Evolutionary conservation across 2,329 filamentous ascomycete species (phyloP).

Genomic region (Aspergillus fructus): DNA sequence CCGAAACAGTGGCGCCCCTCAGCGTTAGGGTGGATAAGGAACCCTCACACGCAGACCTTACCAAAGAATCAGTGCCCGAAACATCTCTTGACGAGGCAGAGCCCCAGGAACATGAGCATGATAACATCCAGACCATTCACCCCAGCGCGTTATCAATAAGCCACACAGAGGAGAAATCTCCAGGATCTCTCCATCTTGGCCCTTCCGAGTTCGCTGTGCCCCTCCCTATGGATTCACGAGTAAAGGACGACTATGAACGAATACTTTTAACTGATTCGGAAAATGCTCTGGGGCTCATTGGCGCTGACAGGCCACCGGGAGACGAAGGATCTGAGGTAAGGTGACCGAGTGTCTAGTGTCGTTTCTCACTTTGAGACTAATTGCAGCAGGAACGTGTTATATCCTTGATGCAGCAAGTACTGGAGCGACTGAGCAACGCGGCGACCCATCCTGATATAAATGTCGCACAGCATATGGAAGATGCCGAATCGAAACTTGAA

Average conservation of each 20-base stretch:
- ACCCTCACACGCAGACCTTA: slow-evolving; percentile 22
- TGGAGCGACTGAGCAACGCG: slow-evolving; percentile 42
- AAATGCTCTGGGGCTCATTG: slow-evolving; percentile 32
- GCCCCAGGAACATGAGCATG: slow-evolving; percentile 20
- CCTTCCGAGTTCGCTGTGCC: slow-evolving; percentile 42
- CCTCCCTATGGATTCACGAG: slow-evolving; percentile 44
- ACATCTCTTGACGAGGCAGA: slow-evolving; percentile 29
- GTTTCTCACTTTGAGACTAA: slow-evolving; percentile 15
- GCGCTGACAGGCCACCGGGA: slow-evolving; percentile 17
- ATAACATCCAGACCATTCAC: slow-evolving; percentile 40
- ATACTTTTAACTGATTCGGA: slow-evolving; percentile 30
- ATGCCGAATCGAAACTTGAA: slow-evolving; percentile 31
- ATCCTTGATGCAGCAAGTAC: slow-evolving; percentile 34
- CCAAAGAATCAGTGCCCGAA: slow-evolving; percentile 23
- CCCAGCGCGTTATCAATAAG: slow-evolving; percentile 36
- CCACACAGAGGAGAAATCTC: slow-evolving; percentile 24
- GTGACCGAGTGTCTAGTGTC: background rate
- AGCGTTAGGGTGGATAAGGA: slow-evolving; percentile 37
- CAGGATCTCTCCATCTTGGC: slow-evolving; percentile 37
- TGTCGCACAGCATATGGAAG: slow-evolving; percentile 38
- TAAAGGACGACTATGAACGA: slow-evolving; percentile 44
- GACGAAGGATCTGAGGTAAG: slow-evolving; percentile 27
- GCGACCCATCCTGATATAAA: slow-evolving; percentile 47
- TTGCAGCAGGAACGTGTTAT: slow-evolving; percentile 25
- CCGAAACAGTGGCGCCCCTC: slow-evolving; percentile 34